phyloP scores from a whole-genome alignment of 139 green algal genomes.

The Raphidocelis subcapitata region DNA sequence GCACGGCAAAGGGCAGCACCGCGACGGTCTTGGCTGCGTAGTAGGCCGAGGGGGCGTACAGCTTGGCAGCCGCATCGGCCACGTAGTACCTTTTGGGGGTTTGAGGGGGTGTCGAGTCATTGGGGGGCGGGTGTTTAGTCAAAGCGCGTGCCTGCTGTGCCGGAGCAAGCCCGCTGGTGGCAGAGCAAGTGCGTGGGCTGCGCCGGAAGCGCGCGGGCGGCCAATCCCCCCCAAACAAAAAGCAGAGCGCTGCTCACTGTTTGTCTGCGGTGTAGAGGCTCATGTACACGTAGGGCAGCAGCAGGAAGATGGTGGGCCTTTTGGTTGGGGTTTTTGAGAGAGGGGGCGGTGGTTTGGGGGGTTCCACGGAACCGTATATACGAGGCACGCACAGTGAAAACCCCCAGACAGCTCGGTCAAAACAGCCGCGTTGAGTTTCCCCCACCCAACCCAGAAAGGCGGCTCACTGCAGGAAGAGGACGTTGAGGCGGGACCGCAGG shows the following conservation, averaged over 20 bases:
- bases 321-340: too few relatives aligned
- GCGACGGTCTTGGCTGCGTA: slow-evolving; percentile 57
- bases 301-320: slow-evolving; percentile 55
- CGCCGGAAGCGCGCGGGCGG: too few relatives aligned
- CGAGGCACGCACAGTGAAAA: too few relatives aligned
- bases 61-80: slow-evolving; percentile 44
- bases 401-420: too few relatives aligned
- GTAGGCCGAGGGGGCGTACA: slow-evolving; percentile 63
- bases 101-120: slow-evolving; percentile 7
- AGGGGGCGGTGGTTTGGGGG: too few relatives aligned
- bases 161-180: too few relatives aligned
- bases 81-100: slow-evolving; percentile 31
- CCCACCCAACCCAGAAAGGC: too few relatives aligned
- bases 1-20: slow-evolving; percentile 52
- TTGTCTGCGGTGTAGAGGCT: slow-evolving; percentile 61
- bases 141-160: too few relatives aligned
- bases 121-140: too few relatives aligned
- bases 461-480: slow-evolving; percentile 50
- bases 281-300: slow-evolving; percentile 70
- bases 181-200: too few relatives aligned
- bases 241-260: slow-evolving; percentile 30
- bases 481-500: slow-evolving; percentile 41
- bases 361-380: too few relatives aligned
- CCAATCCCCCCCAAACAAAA: background rate
- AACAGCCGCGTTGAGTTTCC: too few relatives aligned